Percentiles rank a stretch among this genome's conserved stretches.
phyloP scores from a whole-genome alignment of 116 monocot species.

The Thalassia testudinum region DNA sequence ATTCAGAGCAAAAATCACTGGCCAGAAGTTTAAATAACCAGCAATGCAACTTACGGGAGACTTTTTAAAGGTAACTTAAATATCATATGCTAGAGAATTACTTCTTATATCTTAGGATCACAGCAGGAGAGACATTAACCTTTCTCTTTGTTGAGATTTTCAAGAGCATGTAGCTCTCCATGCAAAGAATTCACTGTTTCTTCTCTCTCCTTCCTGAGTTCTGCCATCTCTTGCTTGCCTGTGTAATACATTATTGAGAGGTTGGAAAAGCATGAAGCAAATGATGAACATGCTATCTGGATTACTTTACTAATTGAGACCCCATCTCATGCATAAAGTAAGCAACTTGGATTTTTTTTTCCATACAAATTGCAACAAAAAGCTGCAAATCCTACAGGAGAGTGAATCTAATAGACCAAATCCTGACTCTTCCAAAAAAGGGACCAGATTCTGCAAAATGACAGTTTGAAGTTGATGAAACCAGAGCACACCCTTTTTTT shows the following conservation, averaged over 20 bases:
- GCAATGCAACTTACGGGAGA: too few relatives aligned
- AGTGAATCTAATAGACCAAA: too few relatives aligned
- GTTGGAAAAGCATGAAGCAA: too few relatives aligned
- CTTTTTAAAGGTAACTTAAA: too few relatives aligned
- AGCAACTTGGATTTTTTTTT: too few relatives aligned
- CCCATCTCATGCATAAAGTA: too few relatives aligned
- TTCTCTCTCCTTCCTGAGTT: constrained; percentile 52
- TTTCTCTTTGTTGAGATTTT: constrained; percentile 37
- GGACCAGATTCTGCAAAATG: too few relatives aligned
- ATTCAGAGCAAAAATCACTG: too few relatives aligned
- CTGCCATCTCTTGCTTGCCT: constrained; percentile 55
- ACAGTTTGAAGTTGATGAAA: too few relatives aligned
- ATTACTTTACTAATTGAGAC: neutral
- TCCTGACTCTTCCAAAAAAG: too few relatives aligned
- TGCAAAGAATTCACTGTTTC: constrained; percentile 34
- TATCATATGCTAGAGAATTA: constrained; percentile 1
- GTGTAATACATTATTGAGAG: neutral
- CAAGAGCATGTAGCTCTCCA: constrained; percentile 22
- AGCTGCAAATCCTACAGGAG: neutral
- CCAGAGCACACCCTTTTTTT: constrained; percentile 33
- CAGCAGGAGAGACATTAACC: constrained; percentile 16
- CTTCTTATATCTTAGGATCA: neutral
- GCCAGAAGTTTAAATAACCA: too few relatives aligned
- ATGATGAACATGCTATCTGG: neutral
- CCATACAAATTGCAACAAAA: too few relatives aligned